phyloP scores from a whole-genome alignment of 148 eudicot genomes.

The Rhododendron henanense region DNA sequence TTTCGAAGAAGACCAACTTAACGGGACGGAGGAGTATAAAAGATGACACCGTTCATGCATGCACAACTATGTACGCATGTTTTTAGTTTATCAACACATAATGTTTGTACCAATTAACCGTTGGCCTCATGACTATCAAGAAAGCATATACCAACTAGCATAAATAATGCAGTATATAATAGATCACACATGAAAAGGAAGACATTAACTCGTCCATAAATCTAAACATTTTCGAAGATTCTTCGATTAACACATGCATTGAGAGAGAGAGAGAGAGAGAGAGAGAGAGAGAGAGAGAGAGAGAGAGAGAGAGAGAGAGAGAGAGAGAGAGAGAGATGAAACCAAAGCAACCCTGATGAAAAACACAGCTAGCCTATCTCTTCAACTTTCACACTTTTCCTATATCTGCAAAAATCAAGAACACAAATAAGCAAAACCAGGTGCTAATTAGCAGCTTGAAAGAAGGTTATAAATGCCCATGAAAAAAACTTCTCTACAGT shows the following conservation, averaged over 20 bases:
- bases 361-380: conserved; percentile 9
- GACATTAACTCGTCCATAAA: conserved; percentile 4
- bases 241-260: not conserved
- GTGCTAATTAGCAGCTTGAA: not conserved
- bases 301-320: not conserved
- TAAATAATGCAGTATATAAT: not conserved
- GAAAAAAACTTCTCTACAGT: not conserved
- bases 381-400: not conserved
- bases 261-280: not conserved
- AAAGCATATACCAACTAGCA: not conserved
- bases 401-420: not conserved
- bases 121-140: no score
- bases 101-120: not conserved
- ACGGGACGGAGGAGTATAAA: no score
- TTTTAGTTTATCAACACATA: no score
- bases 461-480: not conserved
- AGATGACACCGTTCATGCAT: no score
- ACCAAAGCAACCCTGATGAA: not conserved
- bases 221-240: not conserved
- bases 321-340: not conserved
- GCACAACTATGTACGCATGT: no score
- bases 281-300: not conserved
- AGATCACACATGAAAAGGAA: not conserved
- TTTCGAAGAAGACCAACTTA: no score
- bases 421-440: not conserved